Base-by-base conservation (phyloP, 805 yeast species). In the Maudiozyma turicensis region DNA sequence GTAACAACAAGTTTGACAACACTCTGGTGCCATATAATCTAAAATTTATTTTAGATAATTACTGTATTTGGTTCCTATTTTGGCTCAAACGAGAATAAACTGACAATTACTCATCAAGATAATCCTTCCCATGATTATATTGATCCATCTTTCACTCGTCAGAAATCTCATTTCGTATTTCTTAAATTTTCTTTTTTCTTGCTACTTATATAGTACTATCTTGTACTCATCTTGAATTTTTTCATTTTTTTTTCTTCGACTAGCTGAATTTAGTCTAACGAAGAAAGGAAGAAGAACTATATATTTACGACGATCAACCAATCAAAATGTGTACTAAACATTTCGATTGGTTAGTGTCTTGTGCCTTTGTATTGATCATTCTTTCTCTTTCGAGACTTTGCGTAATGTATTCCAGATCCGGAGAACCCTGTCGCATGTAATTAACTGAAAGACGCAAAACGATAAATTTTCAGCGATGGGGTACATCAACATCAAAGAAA, bases 101-200 rank as follows among this genome's bases (percentile, higher is more conserved):
- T 45, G 83, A 77, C 74, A 66, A 78, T 66, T 84, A 84, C 91
- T 84, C 91, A 84, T 83, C 90, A 66, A 73, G 72, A 63, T 74
- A 68, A 44, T 55, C 65, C 58, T 45, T 48, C 50, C 55, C 35
- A 67, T 80, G 80, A 73, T 56, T 71, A 67, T 68, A 65, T 71
- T 70, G 86, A 82, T 82, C 86, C 88, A 80, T 81, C 80, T 53
- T 81, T 51, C 54, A 48, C 82, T 15, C 28, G 57, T 57, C 57
- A 43, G 41, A 58, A 51, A 58, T 48, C 32, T 41, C 33, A 47
- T 31, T 30, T 42, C 47, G 37, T 44, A 20, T 40, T 13, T 30
- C n/a, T 4, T 15, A 10, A 9, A 9, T 20, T 30, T 30, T 42
- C 9, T 11, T 40, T 11, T 28, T 40, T 38, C 29, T 20, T 40